These are phyloP conservation scores for Pouteria campechiana DNA, from an alignment of 179 eudicot species.

Conservation along the genomic window DNA sequence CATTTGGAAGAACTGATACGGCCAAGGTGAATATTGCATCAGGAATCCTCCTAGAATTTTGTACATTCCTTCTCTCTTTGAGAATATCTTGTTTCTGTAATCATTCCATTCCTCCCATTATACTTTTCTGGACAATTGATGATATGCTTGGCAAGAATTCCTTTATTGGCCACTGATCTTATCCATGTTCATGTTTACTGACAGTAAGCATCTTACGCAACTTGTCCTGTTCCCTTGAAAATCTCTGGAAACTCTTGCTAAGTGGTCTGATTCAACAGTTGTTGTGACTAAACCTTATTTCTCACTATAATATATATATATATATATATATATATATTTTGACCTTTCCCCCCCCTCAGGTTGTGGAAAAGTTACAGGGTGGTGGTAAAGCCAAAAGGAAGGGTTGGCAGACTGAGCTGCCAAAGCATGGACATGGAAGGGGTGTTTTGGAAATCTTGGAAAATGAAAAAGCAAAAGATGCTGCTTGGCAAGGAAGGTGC, in stretches of 20 bases:
- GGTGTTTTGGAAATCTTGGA: conserved; percentile 56
- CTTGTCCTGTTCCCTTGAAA: background rate
- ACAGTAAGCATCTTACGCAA: background rate
- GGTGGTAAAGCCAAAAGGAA: conserved; percentile 59
- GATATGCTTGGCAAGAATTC: too few species aligned
- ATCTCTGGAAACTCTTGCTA: too few species aligned
- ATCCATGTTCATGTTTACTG: too few species aligned
- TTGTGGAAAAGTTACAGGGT: conserved; percentile 80
- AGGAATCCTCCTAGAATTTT: background rate
- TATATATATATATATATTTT: background rate
- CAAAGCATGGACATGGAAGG: conserved; percentile 47
- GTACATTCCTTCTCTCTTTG: background rate
- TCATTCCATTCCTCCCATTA: background rate
- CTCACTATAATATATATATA: too few species aligned
- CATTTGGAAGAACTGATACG: too few species aligned
- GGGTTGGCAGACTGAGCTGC: conserved; percentile 80
- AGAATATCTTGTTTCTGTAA: background rate
- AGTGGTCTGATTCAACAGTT: too few species aligned
- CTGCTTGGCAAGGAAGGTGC: conserved; percentile 91
- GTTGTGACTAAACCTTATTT: too few species aligned
- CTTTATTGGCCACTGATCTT: too few species aligned
- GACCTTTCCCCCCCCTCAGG: conserved; percentile 47
- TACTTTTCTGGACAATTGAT: too few species aligned
- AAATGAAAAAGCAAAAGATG: conserved; percentile 67
- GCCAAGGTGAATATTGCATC: too few species aligned